A percentile compares a stretch with the other conserved stretches of the same genome.
Evolutionary conservation across 2,329 filamentous ascomycete genomes (phyloP).

Genomic region (Onygenales sp.): DNA sequence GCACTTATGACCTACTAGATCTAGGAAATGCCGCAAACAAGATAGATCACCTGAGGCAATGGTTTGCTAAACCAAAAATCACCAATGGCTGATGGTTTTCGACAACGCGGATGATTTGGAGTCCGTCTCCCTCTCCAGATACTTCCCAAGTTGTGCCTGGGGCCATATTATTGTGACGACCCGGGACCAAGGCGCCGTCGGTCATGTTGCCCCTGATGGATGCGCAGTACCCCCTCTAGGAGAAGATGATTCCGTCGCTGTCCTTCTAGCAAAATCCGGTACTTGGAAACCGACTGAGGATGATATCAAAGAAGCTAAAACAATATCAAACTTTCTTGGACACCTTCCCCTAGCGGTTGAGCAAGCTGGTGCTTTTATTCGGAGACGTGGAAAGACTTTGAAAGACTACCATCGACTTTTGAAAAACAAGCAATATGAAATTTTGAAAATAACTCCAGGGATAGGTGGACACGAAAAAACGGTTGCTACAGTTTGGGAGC

Average conservation of each 20-base stretch:
- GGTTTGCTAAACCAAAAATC: slow-evolving; percentile 6
- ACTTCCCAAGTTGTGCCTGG: slow-evolving; percentile 5
- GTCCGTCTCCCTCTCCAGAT: slow-evolving; percentile 1
- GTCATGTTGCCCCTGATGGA: slow-evolving; percentile 3
- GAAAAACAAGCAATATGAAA: slow-evolving; percentile 4
- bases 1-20: slow-evolving; percentile 1
- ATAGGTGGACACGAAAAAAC: slow-evolving; percentile 8
- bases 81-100: slow-evolving; percentile 15
- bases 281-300: slow-evolving; percentile 5
- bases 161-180: slow-evolving; percentile 9
- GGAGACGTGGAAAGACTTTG: slow-evolving; percentile 7
- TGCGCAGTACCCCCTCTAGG: slow-evolving; percentile 4
- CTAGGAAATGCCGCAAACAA: neutral
- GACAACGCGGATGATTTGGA: slow-evolving; percentile 14
- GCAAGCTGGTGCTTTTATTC: slow-evolving; percentile 13
- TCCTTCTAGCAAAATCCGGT: slow-evolving; percentile 8
- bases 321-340: slow-evolving; percentile 7
- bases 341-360: slow-evolving; percentile 11
- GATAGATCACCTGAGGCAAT: slow-evolving; percentile 3
- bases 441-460: slow-evolving; percentile 4
- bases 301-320: slow-evolving; percentile 8
- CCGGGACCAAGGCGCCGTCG: slow-evolving; percentile 3
- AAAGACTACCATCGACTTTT: slow-evolving; percentile 10
- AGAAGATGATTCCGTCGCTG: slow-evolving; percentile 6
- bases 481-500: slow-evolving; percentile 10